Evolutionary conservation across 2,329 filamentous ascomycete species (phyloP), one percentile per base, ranked within the genome.

Genomic region (Aspergillus proliferans): DNA sequence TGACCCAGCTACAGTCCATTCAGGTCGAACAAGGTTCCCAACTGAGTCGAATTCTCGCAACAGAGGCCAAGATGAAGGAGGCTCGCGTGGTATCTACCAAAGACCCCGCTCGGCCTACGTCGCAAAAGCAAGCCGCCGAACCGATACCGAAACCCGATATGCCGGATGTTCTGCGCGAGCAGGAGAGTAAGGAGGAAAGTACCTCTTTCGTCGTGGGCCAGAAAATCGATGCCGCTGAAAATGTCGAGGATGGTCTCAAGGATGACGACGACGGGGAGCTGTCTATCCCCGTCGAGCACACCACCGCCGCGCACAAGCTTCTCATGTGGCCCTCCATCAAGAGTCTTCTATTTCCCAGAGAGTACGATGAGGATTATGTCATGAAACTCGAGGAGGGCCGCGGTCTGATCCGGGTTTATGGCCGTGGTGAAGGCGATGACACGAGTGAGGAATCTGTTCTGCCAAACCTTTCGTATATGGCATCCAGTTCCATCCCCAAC

Each of bases 261-360:
- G 49, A 46, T 12, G 59, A 62, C 5, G 65, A 70, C 26, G 66
- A 68, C 24, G 83, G 82, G 43, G 78, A 83, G 55, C 80, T 87
- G 12, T 81, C 86, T 1, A 87, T 95, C 48, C 87, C 89, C 1
- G 81, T 84, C 24, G 88, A 95, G 57, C 92, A 97, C 62, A 94
- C 88, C 0, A 96, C 91, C 0, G 82, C 89, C n/a, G 90, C 90
- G 1, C 88, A 93, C 45, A 81, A 90, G 53, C 74, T 97, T 15
- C 73, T 97, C 24, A 76, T 80, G 43, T 90, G 86, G 83, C 79
- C 79, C 0, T 79, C 83, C 0, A 88, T 93, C 47, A 71, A 76
- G 63, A 71, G 77, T 53, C 64, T 96, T 62, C 82, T 88, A 30
- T 48, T 68, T 49, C 57, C 75, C 59, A 73, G 76, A 28, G 76